A percentile compares a stretch with the other conserved stretches of the same genome.
Evolutionary conservation across 306 rosid genomes (phyloP).

Genomic region (Vicia sativa): DNA sequence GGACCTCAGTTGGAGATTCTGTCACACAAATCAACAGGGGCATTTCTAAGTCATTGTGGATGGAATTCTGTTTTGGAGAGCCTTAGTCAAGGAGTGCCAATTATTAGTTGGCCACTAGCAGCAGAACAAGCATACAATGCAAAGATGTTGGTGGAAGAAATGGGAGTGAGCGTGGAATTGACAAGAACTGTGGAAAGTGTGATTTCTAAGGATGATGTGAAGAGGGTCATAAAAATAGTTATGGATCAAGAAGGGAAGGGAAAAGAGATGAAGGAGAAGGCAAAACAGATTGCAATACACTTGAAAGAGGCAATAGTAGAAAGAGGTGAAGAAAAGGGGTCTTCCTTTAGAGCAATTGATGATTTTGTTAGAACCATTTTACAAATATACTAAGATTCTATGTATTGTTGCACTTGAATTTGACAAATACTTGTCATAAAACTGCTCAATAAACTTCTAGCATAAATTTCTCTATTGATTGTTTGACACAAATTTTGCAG

Average conservation of each 20-base stretch:
- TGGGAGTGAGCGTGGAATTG: conserved; percentile 65
- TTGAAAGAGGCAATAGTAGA: conserved; percentile 48
- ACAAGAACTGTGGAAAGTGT: conserved; percentile 49
- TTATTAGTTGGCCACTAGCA: conserved; percentile 79
- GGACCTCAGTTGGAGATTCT: conserved; percentile 82
- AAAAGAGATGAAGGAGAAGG: conserved; percentile 58
- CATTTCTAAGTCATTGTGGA: conserved; percentile 83
- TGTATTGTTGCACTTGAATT: conserved; percentile 23
- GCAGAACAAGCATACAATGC: conserved; percentile 75
- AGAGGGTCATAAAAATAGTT: conserved; percentile 53
- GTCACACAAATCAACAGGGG: conserved; percentile 58
- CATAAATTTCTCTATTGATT: too few relatives aligned
- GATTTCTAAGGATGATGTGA: conserved; percentile 47
- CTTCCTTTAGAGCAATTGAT: conserved; percentile 50
- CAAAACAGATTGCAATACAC: conserved; percentile 41
- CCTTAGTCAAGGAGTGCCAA: conserved; percentile 70
- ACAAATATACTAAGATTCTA: conserved; percentile 9
- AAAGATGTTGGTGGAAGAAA: conserved; percentile 80
- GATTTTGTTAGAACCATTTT: conserved; percentile 46
- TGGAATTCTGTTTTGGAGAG: conserved; percentile 88
- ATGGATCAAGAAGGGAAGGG: conserved; percentile 50
- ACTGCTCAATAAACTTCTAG: too few relatives aligned
- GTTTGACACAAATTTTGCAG: too few relatives aligned
- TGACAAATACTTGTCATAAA: not conserved
- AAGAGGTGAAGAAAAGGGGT: conserved; percentile 46